These are phyloP conservation scores for Leccinum rimulosum DNA, from an alignment of 768 basidiomycete genomes.

Conservation along the genomic window DNA sequence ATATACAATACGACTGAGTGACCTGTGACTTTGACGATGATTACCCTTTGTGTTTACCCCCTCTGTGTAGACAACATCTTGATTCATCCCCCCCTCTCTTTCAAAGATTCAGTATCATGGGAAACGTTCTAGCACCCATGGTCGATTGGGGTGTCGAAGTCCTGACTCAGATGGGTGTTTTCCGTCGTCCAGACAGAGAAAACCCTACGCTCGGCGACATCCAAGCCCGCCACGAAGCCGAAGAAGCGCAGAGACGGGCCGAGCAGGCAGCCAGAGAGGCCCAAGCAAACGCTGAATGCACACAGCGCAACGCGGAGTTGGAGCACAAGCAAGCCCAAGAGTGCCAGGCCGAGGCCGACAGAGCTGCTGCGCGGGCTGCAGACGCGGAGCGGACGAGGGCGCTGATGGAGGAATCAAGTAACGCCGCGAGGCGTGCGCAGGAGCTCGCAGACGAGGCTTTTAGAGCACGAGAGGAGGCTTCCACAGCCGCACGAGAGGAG, in stretches of 20 bases:
- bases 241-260: conserved; percentile 2
- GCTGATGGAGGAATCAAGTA: conserved; percentile 9
- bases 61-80: neutral
- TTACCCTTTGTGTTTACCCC: too few relatives aligned
- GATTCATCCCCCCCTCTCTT: too few relatives aligned
- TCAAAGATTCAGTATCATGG: neutral
- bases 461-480: neutral
- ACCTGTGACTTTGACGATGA: too few relatives aligned
- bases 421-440: neutral
- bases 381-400: conserved; percentile 4
- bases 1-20: too few relatives aligned
- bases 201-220: conserved; percentile 15
- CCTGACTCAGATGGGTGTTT: neutral
- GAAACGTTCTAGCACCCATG: neutral
- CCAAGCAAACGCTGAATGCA: neutral
- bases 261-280: conserved; percentile 7
- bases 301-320: neutral
- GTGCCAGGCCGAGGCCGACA: conserved; percentile 9
- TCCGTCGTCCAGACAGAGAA: conserved; percentile 2
- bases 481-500: conserved; percentile 4
- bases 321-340: conserved; percentile 4
- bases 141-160: neutral
- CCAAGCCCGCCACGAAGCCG: conserved; percentile 1
- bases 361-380: conserved; percentile 5
- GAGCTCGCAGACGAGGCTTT: conserved; percentile 5